Percentiles rank a stretch among this genome's conserved stretches.
Conservation (phyloP, 2,329 filamentous ascomycete species). For the Cladosporium sp. region DNA sequence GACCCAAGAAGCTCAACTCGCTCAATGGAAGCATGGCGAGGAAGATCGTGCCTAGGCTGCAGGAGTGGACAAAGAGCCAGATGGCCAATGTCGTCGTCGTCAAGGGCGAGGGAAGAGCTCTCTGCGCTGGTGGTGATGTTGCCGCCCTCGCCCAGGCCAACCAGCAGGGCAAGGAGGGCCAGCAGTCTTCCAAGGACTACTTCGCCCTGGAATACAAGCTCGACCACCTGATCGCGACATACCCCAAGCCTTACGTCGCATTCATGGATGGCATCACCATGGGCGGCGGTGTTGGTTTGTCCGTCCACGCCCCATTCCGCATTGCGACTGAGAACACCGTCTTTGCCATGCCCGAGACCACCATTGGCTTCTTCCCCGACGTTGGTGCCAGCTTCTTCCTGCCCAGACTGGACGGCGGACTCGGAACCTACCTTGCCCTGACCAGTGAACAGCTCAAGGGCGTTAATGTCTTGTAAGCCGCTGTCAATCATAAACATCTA, state of each 20-base stretch:
- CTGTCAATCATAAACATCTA: background rate
- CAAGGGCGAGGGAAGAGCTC: constrained; percentile 81
- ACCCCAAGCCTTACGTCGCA: constrained; percentile 86
- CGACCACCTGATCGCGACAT: constrained; percentile 92
- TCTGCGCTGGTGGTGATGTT: constrained; percentile 94
- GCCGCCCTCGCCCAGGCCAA: constrained; percentile 72
- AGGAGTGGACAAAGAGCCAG: constrained; percentile 94
- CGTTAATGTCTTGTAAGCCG: constrained; percentile 66
- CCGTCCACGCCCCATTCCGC: constrained; percentile 89
- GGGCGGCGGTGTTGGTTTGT: constrained; percentile 93
- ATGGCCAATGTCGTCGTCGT: constrained; percentile 90
- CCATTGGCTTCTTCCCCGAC: constrained; percentile 97
- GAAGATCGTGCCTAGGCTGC: constrained; percentile 84
- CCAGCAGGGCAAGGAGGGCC: constrained; percentile 61
- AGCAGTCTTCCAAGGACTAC: constrained; percentile 73
- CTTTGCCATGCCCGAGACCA: constrained; percentile 98
- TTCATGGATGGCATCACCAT: constrained; percentile 99
- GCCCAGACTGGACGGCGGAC: constrained; percentile 76
- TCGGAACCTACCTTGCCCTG: constrained; percentile 89
- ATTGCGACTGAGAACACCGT: constrained; percentile 94
- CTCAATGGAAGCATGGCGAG: constrained; percentile 91
- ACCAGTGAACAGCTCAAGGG: constrained; percentile 82
- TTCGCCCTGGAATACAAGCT: constrained; percentile 95
- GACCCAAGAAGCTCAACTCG: constrained; percentile 86
- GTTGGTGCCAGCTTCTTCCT: constrained; percentile 97